A percentile compares a stretch with the other conserved stretches of the same genome.
Conservation (phyloP, 345 rosid genomes). For the Camelina neglecta region DNA sequence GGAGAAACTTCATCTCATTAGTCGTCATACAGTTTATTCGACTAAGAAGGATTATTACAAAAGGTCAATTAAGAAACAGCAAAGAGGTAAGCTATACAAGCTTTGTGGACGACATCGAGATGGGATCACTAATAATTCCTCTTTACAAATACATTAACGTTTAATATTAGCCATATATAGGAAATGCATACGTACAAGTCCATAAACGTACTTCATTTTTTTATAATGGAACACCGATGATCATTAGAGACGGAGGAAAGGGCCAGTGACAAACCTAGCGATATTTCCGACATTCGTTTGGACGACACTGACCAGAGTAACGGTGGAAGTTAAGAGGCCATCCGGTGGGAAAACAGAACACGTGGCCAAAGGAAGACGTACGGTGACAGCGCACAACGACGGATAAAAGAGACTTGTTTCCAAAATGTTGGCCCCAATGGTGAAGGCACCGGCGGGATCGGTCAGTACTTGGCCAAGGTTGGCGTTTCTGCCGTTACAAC, state of each 20-base stretch:
- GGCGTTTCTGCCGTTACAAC: neutral
- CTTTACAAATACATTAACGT: too few species aligned
- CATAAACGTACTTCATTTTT: too few species aligned
- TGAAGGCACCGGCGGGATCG: neutral
- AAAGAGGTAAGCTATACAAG: too few species aligned
- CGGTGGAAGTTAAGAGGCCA: neutral
- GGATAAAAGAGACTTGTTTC: neutral
- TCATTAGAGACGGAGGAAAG: neutral
- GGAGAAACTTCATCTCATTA: too few species aligned
- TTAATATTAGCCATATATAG: too few species aligned
- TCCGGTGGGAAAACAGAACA: neutral
- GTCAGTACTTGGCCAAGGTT: slow-evolving; percentile 7
- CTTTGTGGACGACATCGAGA: too few species aligned
- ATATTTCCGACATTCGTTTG: slow-evolving; percentile 1
- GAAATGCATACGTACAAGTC: too few species aligned
- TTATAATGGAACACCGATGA: neutral
- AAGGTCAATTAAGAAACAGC: too few species aligned
- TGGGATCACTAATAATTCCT: too few species aligned
- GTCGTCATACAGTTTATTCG: too few species aligned
- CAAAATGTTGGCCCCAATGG: neutral
- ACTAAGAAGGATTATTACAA: too few species aligned
- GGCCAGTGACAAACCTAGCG: neutral
- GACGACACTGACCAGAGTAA: neutral
- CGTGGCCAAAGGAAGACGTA: neutral
- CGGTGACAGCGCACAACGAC: neutral